Evolutionary conservation across 345 rosid species (phyloP), one percentile per base, ranked within the genome.

Genomic region (Rubroshorea leprosula): DNA sequence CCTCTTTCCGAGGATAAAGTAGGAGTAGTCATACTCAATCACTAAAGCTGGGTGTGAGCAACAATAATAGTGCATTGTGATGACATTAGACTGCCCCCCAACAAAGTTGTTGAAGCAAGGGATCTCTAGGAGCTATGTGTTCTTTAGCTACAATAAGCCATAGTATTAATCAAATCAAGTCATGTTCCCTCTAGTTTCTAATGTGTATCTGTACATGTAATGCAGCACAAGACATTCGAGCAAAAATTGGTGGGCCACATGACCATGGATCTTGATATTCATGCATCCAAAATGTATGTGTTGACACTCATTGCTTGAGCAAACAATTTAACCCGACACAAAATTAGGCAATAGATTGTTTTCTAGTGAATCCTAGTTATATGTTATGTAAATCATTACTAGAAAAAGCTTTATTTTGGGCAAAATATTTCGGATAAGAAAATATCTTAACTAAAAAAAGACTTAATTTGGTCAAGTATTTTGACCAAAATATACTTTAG

Each of bases 221-320:
- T 74, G 69, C 96, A 88, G 96, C 93, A 78, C 77, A 76, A 78
- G 80, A 86, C 89, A 44, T 51, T 86, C 80, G 58, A 65, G 69
- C 69, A 59, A 18, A 48, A 59, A 38, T 81, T 89, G 48, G 81
- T 77, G 9, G 76, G 78, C 23, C 89, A 78, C 45, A 25, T 92
- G 35, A 73, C 90, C 0, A 93, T 82, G 5, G 80, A 72, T 0
- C 54, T 84, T 70, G 67, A 57, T 23, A 57, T 83, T 51, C 98
- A 86, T 66, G 72, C 85, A 0, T 79, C 93, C 75, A 89, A 84
- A 78, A 64, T 86, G 78, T 86, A 82, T 62, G 69, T 86, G 54
- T 73, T 92, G 85, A 89, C 77, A 80, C 98, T 86, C 25, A 29
- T 82, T 63, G 77, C 82, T 31, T 90, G 51, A 69, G 54, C 7